These are phyloP conservation scores for Gastrolobium bilobum DNA, from an alignment of 306 rosid species.

Conservation along the genomic window DNA sequence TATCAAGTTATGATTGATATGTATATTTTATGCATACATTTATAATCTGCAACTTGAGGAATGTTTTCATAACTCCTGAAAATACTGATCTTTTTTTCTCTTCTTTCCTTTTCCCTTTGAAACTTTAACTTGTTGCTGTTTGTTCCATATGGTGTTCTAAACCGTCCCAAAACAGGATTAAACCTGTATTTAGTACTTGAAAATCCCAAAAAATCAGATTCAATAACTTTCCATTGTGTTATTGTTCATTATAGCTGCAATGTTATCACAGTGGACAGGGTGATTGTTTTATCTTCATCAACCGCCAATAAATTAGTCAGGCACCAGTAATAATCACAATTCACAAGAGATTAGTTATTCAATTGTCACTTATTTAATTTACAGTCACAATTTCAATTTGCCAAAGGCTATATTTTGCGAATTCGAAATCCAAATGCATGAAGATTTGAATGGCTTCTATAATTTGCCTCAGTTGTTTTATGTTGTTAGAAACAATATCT, in stretches of 20 bases:
- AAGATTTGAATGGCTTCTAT: slow-evolving; percentile 1
- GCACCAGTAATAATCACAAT: not conserved
- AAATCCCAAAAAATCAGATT: too few relatives aligned
- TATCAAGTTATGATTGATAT: not conserved
- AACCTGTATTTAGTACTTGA: not conserved
- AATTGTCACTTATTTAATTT: not conserved
- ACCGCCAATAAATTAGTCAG: not conserved
- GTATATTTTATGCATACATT: not conserved
- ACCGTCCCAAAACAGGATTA: not conserved
- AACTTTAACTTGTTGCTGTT: not conserved
- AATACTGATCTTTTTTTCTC: not conserved
- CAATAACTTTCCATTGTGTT: too few relatives aligned
- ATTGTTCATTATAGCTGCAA: not conserved
- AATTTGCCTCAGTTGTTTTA: not conserved
- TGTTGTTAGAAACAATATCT: not conserved
- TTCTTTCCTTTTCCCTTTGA: not conserved
- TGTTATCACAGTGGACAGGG: not conserved
- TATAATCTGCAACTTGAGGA: not conserved
- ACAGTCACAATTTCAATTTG: not conserved
- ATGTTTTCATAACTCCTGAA: not conserved
- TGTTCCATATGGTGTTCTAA: not conserved
- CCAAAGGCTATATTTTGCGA: not conserved
- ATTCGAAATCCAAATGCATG: not conserved
- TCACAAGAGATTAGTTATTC: not conserved
- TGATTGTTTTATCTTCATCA: not conserved